phyloP scores from a whole-genome alignment of 169 alveolate species.

The Eimeria falciformis region DNA sequence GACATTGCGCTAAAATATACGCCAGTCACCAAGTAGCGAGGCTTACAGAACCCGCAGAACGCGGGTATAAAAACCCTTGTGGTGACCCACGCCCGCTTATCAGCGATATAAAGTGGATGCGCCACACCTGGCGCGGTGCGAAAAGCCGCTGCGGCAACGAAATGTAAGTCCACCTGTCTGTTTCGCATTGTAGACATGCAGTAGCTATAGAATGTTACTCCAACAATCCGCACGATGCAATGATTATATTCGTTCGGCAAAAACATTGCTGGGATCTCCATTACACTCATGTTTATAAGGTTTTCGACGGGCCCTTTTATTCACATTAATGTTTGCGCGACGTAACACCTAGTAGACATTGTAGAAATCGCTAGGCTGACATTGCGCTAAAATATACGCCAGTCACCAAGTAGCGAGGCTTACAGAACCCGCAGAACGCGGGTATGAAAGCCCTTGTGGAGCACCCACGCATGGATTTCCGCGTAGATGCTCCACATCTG shows the following conservation, averaged over 20 bases:
- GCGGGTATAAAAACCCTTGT: not conserved
- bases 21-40: conserved; percentile 14
- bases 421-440: conserved; percentile 28
- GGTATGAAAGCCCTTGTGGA: not conserved
- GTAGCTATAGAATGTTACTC: too few species aligned
- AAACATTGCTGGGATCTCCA: too few species aligned
- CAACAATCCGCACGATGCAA: too few species aligned
- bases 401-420: not conserved
- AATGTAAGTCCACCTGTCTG: too few species aligned
- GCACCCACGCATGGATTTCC: not conserved
- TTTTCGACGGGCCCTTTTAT: too few species aligned
- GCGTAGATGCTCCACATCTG: conserved; percentile 8
- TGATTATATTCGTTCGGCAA: too few species aligned
- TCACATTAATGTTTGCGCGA: conserved; percentile 15
- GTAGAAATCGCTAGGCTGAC: conserved; percentile 27
- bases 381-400: conserved; percentile 21
- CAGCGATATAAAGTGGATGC: not conserved
- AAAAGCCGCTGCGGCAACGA: too few species aligned
- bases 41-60: conserved; percentile 15
- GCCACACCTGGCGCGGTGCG: conserved; percentile 47
- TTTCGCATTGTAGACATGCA: too few species aligned
- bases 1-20: conserved; percentile 11
- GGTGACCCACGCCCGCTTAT: not conserved
- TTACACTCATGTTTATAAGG: too few species aligned
- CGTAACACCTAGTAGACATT: conserved; percentile 16